Base-by-base conservation (phyloP, 805 yeast genomes). In the Saccharomycopsis microspora region DNA sequence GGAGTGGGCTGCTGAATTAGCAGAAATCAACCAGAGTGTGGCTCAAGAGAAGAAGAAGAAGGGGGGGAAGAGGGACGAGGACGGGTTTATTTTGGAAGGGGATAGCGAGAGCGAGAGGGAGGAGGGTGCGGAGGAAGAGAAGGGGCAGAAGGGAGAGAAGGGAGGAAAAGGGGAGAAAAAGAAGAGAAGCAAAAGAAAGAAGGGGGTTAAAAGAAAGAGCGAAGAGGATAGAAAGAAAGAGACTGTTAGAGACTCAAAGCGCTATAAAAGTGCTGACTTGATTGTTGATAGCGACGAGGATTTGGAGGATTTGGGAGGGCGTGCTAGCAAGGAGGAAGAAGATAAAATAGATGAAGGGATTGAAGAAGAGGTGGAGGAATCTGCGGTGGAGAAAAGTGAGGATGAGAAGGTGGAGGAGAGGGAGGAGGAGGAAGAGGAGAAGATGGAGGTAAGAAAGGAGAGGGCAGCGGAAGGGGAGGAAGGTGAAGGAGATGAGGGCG, bases 1-100 rank as follows among this genome's bases (percentile, higher is more conserved):
- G 49, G 76, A 78, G 56, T 68, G 79, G 69, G 78, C 77, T 47
- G 72, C 67, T 51, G 77, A 75, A 55, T 73, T 80, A 70, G 69
- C 64, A 36, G 71, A 69, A 48, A 48, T 62, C 40, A 57, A 61
- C 42, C 63, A 64, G 30, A 70, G 66, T 39, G 69, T 68, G 32
- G 67, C 66, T 33, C 64, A 61, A n/a, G 67, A 65, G 50, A 56
- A 58, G 44, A 54, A 59, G 5, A 60, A 60, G 37, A 52, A 55
- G 31, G 63, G 60, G 55, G 60, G 56, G 32, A 8, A 9, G 36
- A 57, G 51, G 34, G 49, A 49, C 53, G 43, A 62, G 62, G 45
- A 58, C 58, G 48, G 69, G 57, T 45, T 63, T 63, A 60, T 64
- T 62, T 54, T 66, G 59, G 57, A 59, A 49, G 42, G 54, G 11